phyloP scores from a whole-genome alignment of 2,329 filamentous ascomycete genomes.

The Ophiocordyceps camponoti-saundersi region DNA sequence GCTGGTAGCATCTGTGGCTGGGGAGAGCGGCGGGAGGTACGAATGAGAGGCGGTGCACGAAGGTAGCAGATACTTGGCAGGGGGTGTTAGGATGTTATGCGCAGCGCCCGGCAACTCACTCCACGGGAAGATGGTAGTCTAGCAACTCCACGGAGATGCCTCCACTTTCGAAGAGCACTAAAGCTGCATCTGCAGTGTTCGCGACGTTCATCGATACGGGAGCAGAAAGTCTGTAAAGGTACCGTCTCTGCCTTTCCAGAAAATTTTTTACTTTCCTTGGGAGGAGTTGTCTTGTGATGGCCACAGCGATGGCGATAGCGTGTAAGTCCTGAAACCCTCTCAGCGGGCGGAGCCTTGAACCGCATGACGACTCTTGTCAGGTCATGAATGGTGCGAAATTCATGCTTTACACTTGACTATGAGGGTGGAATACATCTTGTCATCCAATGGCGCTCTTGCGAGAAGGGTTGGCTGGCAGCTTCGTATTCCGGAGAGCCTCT shows the following conservation, averaged over 20 bases:
- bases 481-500: not conserved
- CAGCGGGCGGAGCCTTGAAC: not conserved
- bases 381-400: not conserved
- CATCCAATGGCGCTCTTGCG: not conserved
- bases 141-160: too few relatives aligned
- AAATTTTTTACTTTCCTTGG: too few relatives aligned
- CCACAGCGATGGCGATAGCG: too few relatives aligned
- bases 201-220: too few relatives aligned
- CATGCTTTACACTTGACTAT: not conserved
- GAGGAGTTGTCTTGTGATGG: too few relatives aligned
- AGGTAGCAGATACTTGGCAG: not conserved
- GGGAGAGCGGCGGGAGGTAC: not conserved
- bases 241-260: too few relatives aligned
- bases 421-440: not conserved
- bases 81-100: not conserved
- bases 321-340: too few relatives aligned
- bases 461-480: not conserved
- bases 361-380: not conserved
- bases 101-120: too few relatives aligned
- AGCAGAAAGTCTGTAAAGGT: too few relatives aligned
- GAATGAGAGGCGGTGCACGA: not conserved
- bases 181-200: too few relatives aligned
- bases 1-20: not conserved
- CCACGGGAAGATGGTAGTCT: too few relatives aligned
- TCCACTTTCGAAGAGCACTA: too few relatives aligned